phyloP scores from a whole-genome alignment of 2,329 filamentous ascomycete genomes.

The Kalmusia sp. region DNA sequence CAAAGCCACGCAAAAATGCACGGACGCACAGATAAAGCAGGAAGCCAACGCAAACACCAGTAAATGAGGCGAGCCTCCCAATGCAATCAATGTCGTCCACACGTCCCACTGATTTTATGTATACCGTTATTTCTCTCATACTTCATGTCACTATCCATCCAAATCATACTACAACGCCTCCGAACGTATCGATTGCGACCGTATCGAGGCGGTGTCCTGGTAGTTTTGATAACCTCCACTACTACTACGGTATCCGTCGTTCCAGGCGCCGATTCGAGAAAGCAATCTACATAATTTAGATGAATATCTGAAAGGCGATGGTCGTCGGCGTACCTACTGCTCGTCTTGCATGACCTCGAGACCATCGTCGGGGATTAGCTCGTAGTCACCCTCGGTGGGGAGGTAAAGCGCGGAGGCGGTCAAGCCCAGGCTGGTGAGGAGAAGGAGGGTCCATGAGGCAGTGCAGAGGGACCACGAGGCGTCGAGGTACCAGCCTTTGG shows the following conservation, averaged over 20 bases:
- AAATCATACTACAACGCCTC: neutral
- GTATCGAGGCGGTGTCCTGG: slow-evolving; percentile 19
- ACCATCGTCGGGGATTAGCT: slow-evolving; percentile 65
- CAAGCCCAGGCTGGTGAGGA: slow-evolving; percentile 65
- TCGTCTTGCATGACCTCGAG: slow-evolving; percentile 38
- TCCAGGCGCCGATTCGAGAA: slow-evolving; percentile 43
- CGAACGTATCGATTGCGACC: neutral
- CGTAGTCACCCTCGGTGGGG: slow-evolving; percentile 85
- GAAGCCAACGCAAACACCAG: neutral
- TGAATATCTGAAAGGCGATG: neutral
- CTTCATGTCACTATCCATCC: neutral
- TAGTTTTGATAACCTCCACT: slow-evolving; percentile 17
- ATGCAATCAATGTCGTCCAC: neutral
- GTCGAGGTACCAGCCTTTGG: slow-evolving; percentile 81
- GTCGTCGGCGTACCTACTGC: slow-evolving; percentile 32
- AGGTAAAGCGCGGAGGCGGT: slow-evolving; percentile 72
- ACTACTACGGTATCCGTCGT: slow-evolving; percentile 38
- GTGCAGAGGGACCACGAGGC: slow-evolving; percentile 77
- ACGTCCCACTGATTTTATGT: neutral
- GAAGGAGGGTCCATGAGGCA: slow-evolving; percentile 63
- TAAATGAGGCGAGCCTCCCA: neutral
- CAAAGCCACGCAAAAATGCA: neutral
- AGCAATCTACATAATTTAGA: slow-evolving; percentile 39
- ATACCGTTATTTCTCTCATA: neutral
- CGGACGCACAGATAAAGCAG: neutral